These are phyloP conservation scores for Elongisporangium anandrum DNA, from an alignment of 352 stramenopile genomes.

Conservation along the genomic window DNA sequence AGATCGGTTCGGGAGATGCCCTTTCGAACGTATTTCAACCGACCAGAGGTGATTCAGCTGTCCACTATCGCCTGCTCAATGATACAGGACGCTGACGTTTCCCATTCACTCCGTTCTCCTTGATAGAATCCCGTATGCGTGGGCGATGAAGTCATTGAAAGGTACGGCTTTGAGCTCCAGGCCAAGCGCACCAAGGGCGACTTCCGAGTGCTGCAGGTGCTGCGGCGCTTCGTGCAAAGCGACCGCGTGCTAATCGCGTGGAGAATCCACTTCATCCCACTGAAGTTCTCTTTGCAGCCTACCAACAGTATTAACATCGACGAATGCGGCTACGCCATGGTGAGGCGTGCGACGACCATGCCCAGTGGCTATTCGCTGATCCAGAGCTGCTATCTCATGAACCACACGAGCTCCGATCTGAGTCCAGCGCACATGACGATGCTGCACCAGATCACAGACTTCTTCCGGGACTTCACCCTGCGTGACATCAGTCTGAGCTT, in stretches of 20 bases:
- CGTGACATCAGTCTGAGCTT: background rate
- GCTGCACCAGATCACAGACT: background rate
- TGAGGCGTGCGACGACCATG: background rate
- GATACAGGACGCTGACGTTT: background rate
- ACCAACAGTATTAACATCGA: background rate
- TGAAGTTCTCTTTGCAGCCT: constrained; percentile 25
- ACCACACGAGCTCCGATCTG: background rate
- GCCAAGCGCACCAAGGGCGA: constrained; percentile 37
- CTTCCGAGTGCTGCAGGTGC: constrained; percentile 58
- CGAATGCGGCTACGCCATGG: background rate
- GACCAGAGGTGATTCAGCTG: background rate
- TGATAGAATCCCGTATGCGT: background rate
- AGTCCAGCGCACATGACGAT: background rate
- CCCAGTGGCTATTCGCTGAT: background rate
- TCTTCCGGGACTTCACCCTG: background rate
- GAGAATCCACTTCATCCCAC: constrained; percentile 46
- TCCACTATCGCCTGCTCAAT: background rate
- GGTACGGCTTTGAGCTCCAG: constrained; percentile 50
- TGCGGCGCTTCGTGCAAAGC: constrained; percentile 52
- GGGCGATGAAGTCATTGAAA: constrained; percentile 54
- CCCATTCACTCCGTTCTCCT: background rate
- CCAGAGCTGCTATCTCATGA: background rate
- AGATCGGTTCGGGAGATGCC: constrained; percentile 21
- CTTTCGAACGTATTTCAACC: background rate
- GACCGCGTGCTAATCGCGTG: constrained; percentile 60